Conservation (phyloP, 164 flowering plant species). For the Magnolia sinica region DNA sequence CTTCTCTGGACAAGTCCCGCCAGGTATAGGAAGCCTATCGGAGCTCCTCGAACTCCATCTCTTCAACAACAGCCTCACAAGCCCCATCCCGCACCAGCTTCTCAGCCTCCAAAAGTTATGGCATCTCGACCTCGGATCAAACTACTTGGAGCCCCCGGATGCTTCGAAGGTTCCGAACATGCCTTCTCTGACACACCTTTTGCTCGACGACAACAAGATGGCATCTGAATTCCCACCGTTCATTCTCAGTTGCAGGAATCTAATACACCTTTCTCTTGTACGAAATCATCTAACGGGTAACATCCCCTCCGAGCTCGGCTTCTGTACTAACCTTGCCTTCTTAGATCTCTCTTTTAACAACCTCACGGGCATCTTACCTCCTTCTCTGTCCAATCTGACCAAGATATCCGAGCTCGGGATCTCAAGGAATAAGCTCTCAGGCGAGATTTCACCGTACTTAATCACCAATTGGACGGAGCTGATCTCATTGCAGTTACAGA, state of each 20-base stretch:
- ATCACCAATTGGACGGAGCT: slow-evolving; percentile 32
- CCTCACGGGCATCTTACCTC: slow-evolving; percentile 28
- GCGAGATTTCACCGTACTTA: slow-evolving; percentile 21
- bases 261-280: slow-evolving; percentile 32
- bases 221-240: slow-evolving; percentile 31
- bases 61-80: slow-evolving; percentile 28
- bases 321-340: slow-evolving; percentile 23
- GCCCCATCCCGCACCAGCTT: slow-evolving; percentile 37
- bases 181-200: slow-evolving; percentile 31
- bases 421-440: slow-evolving; percentile 18
- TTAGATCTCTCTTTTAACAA: slow-evolving; percentile 12
- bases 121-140: slow-evolving; percentile 29
- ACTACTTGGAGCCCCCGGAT: slow-evolving; percentile 30
- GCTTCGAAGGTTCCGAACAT: slow-evolving; percentile 20
- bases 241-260: slow-evolving; percentile 26
- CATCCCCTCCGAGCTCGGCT: slow-evolving; percentile 30
- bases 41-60: slow-evolving; percentile 24
- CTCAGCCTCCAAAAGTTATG: slow-evolving; percentile 33
- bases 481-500: slow-evolving; percentile 20
- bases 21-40: slow-evolving; percentile 27
- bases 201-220: slow-evolving; percentile 21
- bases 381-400: slow-evolving; percentile 17
- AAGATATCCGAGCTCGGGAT: slow-evolving; percentile 16
- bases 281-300: slow-evolving; percentile 22
- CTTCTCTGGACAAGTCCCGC: slow-evolving; percentile 25